Evolutionary conservation across 2,329 filamentous ascomycete species (phyloP).

Genomic region (Moelleriella libera): DNA sequence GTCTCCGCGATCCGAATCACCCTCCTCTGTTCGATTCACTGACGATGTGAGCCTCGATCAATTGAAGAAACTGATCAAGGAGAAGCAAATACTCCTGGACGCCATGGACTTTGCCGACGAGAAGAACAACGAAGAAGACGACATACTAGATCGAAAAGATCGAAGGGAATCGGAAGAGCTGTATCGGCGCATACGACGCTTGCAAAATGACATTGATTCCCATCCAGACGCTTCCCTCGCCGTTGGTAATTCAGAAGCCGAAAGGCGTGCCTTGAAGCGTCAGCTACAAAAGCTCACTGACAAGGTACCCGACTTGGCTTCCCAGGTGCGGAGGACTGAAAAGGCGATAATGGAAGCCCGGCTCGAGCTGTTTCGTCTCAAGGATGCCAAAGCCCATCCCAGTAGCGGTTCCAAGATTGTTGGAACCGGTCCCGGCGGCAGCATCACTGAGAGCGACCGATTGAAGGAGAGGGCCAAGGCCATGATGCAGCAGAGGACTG

Average conservation of each 20-base stretch:
- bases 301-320: constrained; percentile 81
- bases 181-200: constrained; percentile 77
- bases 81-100: constrained; percentile 88
- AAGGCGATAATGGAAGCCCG: constrained; percentile 84
- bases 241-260: constrained; percentile 71
- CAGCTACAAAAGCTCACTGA: constrained; percentile 83
- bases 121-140: constrained; percentile 78
- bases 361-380: constrained; percentile 83
- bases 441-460: constrained; percentile 83
- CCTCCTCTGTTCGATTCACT: constrained; percentile 51
- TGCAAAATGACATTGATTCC: constrained; percentile 88
- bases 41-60: constrained; percentile 82
- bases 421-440: constrained; percentile 82
- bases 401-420: constrained; percentile 67
- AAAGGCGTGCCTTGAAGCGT: constrained; percentile 71
- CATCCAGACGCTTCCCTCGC: constrained; percentile 64
- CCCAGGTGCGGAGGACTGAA: constrained; percentile 80
- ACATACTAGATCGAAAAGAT: constrained; percentile 79
- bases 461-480: constrained; percentile 91
- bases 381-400: constrained; percentile 85
- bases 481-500: constrained; percentile 97
- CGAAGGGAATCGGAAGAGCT: constrained; percentile 86
- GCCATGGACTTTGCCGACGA: constrained; percentile 96
- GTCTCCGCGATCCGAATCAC: constrained; percentile 70
- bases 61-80: constrained; percentile 78